Percentiles rank a stretch among this genome's conserved stretches.
Evolutionary conservation across 768 basidiomycete species (phyloP).

Genomic region (Boletus rex-veris): DNA sequence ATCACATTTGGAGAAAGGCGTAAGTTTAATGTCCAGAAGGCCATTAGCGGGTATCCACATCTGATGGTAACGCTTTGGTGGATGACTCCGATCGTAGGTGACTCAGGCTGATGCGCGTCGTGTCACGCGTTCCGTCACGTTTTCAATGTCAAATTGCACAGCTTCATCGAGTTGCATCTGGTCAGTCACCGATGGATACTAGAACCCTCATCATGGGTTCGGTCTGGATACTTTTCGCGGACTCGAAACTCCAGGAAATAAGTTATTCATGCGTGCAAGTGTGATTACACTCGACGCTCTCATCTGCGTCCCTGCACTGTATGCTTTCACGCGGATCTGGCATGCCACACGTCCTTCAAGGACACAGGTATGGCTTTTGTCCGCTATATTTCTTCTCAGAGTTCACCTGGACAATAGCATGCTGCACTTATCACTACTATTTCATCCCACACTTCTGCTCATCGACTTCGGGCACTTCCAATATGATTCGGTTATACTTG

Average conservation of each 20-base stretch:
- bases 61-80: too few species aligned
- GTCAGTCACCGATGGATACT: too few species aligned
- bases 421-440: slow-evolving; percentile 67
- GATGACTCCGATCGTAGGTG: too few species aligned
- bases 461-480: slow-evolving; percentile 95
- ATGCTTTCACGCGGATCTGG: slow-evolving; percentile 65
- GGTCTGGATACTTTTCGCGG: slow-evolving; percentile 67
- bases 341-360: slow-evolving; percentile 66
- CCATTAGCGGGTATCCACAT: too few species aligned
- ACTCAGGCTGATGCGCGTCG: not conserved
- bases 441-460: slow-evolving; percentile 81
- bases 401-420: slow-evolving; percentile 27
- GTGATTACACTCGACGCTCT: slow-evolving; percentile 67
- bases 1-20: too few species aligned
- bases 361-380: slow-evolving; percentile 57
- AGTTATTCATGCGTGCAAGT: slow-evolving; percentile 76
- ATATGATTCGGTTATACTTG: slow-evolving; percentile 94
- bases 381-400: not conserved
- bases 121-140: not conserved
- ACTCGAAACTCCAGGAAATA: slow-evolving; percentile 61
- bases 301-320: slow-evolving; percentile 71
- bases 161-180: too few species aligned
- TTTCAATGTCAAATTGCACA: too few species aligned
- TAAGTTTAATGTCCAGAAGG: too few species aligned
- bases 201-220: too few species aligned